phyloP scores from a whole-genome alignment of 1,284 basidiomycete genomes.

The Thecaphora thlaspeos region DNA sequence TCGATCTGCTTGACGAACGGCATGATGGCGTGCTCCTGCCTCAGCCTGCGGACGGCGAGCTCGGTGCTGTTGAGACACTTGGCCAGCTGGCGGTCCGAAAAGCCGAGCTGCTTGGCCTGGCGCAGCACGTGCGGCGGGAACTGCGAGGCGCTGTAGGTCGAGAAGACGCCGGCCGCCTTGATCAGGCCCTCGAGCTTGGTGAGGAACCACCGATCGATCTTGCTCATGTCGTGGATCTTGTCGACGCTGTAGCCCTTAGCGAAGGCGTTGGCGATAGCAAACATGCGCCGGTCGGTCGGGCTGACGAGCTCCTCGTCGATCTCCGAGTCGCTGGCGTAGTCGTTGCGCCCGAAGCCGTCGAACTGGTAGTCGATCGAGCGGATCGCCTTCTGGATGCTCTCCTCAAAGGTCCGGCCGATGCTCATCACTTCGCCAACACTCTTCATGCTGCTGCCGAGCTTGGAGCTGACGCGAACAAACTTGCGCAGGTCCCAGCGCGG shows the following conservation, averaged over 20 bases:
- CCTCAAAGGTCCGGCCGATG: constrained; percentile 97
- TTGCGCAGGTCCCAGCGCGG: constrained; percentile 99
- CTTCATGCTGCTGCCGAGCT: constrained; percentile 97
- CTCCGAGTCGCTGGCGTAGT: constrained; percentile 75
- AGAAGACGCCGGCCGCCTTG: constrained; percentile 47
- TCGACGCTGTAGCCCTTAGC: constrained; percentile 88
- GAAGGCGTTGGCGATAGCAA: constrained; percentile 94
- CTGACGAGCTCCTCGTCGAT: constrained; percentile 73
- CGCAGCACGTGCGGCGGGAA: constrained; percentile 61
- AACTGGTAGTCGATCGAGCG: constrained; percentile 90
- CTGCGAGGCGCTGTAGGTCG: constrained; percentile 63
- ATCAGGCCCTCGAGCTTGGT: constrained; percentile 99
- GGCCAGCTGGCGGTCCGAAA: constrained; percentile 89
- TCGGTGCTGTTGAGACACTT: constrained; percentile 69
- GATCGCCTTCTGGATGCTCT: constrained; percentile 97
- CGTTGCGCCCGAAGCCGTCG: constrained; percentile 66
- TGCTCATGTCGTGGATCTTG: constrained; percentile 84
- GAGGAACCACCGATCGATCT: constrained; percentile 97
- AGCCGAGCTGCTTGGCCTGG: constrained; percentile 63
- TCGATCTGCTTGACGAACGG: constrained; percentile 99
- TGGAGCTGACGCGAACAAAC: constrained; percentile 91
- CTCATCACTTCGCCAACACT: constrained; percentile 99
- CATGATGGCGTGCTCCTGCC: constrained; percentile 82
- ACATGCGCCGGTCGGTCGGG: constrained; percentile 86
- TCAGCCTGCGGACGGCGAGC: constrained; percentile 74